phyloP scores from a whole-genome alignment of 2,329 filamentous ascomycete genomes.

The Thielaviopsis cerberus region DNA sequence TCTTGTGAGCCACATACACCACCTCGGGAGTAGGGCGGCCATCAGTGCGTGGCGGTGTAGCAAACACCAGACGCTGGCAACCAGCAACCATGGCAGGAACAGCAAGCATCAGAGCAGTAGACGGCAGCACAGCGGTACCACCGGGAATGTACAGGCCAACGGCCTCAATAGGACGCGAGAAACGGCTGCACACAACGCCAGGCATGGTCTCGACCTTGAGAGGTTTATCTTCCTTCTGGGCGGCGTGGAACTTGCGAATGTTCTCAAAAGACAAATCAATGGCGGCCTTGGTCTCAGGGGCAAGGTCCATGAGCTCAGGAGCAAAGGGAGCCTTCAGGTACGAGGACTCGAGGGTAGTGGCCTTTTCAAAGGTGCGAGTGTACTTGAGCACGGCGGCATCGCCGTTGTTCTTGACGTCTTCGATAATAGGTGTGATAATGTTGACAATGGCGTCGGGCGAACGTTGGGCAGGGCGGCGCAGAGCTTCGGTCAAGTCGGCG shows the following conservation, averaged over 20 bases:
- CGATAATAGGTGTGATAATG: conserved; percentile 80
- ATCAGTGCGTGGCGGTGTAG: conserved; percentile 74
- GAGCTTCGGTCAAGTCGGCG: conserved; percentile 49
- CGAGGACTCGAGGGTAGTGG: conserved; percentile 72
- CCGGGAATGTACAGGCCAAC: conserved; percentile 95
- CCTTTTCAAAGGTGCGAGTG: conserved; percentile 96
- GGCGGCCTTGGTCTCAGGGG: conserved; percentile 69
- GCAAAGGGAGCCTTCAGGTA: conserved; percentile 84
- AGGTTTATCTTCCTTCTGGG: conserved; percentile 68
- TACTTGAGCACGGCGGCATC: conserved; percentile 81
- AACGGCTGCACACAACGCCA: conserved; percentile 83
- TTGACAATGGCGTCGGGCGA: conserved; percentile 86
- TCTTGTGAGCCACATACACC: conserved; percentile 91
- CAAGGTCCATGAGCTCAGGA: conserved; percentile 63
- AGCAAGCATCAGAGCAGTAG: conserved; percentile 92
- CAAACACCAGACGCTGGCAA: conserved; percentile 84
- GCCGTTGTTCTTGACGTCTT: conserved; percentile 64
- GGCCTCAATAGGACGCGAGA: conserved; percentile 77
- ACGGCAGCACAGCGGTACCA: conserved; percentile 90
- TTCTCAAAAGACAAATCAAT: conserved; percentile 90
- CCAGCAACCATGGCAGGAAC: conserved; percentile 95
- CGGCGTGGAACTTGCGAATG: conserved; percentile 81
- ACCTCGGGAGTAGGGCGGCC: conserved; percentile 90
- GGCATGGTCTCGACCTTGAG: conserved; percentile 93
- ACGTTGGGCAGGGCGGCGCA: conserved; percentile 81